A percentile compares a stretch with the other conserved stretches of the same genome.
phyloP scores from a whole-genome alignment of 176 grass and related monocot genomes.

The Zizania latifolia region DNA sequence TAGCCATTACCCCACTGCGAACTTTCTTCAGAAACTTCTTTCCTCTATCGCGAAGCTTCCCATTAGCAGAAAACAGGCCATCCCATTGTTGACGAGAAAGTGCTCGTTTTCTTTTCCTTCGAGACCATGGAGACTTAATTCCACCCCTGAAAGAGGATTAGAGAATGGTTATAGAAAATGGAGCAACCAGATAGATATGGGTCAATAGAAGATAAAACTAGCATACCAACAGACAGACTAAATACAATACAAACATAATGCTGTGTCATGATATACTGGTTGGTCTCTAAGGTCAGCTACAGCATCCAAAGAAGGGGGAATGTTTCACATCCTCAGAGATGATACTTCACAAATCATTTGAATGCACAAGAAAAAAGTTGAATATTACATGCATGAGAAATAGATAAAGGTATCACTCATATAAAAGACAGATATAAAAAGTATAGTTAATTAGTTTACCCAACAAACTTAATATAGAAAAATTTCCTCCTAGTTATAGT shows the following conservation, averaged over 20 bases:
- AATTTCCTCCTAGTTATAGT: neutral
- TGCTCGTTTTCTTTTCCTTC: slow-evolving; percentile 75
- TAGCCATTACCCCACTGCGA: slow-evolving; percentile 71
- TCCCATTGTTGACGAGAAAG: slow-evolving; percentile 75
- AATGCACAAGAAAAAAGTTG: neutral
- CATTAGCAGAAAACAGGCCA: slow-evolving; percentile 57
- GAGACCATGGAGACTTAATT: slow-evolving; percentile 98
- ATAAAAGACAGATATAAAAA: neutral
- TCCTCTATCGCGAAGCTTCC: slow-evolving; percentile 82
- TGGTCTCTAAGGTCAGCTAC: neutral
- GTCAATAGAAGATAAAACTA: neutral
- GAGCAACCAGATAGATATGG: neutral
- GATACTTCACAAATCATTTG: neutral
- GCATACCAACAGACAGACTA: neutral
- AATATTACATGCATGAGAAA: slow-evolving; percentile 6
- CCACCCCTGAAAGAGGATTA: slow-evolving; percentile 51
- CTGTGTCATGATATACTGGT: neutral
- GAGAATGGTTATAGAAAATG: slow-evolving; percentile 16
- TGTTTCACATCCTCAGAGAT: neutral
- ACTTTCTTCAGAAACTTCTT: slow-evolving; percentile 94
- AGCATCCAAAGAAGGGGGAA: neutral
- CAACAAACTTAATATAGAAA: neutral
- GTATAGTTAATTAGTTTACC: neutral
- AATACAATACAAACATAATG: neutral
- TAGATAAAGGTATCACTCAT: neutral